Base-by-base conservation (phyloP, 345 rosid species). In the Gossypium raimondii region DNA sequence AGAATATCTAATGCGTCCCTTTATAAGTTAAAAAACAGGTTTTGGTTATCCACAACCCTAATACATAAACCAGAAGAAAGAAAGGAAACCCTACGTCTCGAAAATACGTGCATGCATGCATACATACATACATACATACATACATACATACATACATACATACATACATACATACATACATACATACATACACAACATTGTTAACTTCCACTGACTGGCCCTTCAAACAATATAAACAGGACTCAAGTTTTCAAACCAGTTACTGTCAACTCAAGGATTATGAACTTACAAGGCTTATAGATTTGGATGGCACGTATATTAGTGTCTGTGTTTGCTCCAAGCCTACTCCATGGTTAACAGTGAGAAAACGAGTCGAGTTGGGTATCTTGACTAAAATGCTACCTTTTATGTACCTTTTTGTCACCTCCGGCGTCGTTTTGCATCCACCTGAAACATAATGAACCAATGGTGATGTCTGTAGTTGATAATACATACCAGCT, bases 351-450 rank as follows among this genome's bases (percentile, higher is more conserved):
- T 16, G 74, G 78, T 74, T 80, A 67, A 67, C 70, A 76, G 24
- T 43, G 50, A 17, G 72, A 76, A 44, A 76, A 43, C 20, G 2
- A 27, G 55, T 63, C 69, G 56, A 16, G 38, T 64, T n/a, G 41
- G 7, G 41, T 34, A 34, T 61, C 58, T 69, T 68, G 51, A 18
- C 48, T 66, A 68, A 68, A 69, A n/a, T 50, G 65, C 75, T 56
- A 76, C 48, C 59, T 62, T 66, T 12, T 29, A 71, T 72, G 25
- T 41, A 4, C 43, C 67, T 71, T 45, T 75, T 34, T 44, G 38
- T 78, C 79, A 79, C 79, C 93, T 86, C 75, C 96, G 84, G 1
- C 88, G 84, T 17, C 96, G 82, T 80, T 90, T 90, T 25, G 91
- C 77, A 65, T 87, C 96, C 83, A 87, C 96, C 96, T 90, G 90